Conservation (phyloP, 2,329 filamentous ascomycete species). For the Epichloe scottii region DNA sequence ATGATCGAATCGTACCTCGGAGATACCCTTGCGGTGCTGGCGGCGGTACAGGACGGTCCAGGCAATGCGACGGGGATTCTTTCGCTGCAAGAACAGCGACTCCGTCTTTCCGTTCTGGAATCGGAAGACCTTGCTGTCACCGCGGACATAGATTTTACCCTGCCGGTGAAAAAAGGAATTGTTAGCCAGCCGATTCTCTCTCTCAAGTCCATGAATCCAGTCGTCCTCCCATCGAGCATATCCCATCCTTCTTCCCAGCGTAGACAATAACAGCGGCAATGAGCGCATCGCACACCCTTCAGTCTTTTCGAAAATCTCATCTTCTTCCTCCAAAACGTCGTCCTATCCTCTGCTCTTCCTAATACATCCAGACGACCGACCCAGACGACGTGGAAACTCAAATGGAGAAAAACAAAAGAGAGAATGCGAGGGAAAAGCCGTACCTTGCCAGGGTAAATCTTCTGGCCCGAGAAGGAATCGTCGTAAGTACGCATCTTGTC, state of each 20-base stretch:
- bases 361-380: background rate
- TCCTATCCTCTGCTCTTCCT: background rate
- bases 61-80: constrained; percentile 98
- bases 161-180: constrained; percentile 28
- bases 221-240: background rate
- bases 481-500: constrained; percentile 55
- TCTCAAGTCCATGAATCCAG: background rate
- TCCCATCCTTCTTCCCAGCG: background rate
- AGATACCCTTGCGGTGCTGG: constrained; percentile 99
- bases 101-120: constrained; percentile 99
- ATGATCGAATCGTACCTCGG: constrained; percentile 64
- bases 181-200: constrained; percentile 12
- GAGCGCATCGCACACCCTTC: too few relatives aligned
- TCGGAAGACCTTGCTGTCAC: constrained; percentile 99
- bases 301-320: background rate
- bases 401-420: background rate
- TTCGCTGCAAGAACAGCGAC: constrained; percentile 99
- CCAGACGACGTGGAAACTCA: background rate
- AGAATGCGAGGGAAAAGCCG: constrained; percentile 15
- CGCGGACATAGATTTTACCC: constrained; percentile 99
- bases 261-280: background rate
- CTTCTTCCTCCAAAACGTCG: background rate
- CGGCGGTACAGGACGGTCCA: constrained; percentile 98
- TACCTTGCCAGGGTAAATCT: constrained; percentile 58
- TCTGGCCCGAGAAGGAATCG: constrained; percentile 53